phyloP scores from a whole-genome alignment of 2,329 filamentous ascomycete species.

The Dactylellina parvicollis region DNA sequence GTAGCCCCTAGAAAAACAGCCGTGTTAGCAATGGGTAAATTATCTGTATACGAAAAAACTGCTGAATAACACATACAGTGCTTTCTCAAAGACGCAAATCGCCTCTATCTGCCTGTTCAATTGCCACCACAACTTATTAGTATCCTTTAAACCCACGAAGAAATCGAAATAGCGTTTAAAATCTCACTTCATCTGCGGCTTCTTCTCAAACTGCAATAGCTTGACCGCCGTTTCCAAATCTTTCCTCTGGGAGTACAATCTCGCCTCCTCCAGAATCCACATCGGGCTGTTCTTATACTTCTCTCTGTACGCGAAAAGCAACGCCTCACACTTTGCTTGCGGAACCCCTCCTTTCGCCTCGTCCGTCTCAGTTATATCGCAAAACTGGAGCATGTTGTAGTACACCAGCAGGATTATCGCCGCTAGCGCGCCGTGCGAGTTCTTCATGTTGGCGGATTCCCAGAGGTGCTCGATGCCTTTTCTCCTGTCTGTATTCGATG shows the following conservation, averaged over 20 bases:
- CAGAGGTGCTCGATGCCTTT: conserved; percentile 86
- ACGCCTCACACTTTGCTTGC: conserved; percentile 70
- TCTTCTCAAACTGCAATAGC: conserved; percentile 69
- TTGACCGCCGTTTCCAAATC: conserved; percentile 74
- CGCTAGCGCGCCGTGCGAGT: conserved; percentile 91
- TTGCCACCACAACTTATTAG: no score
- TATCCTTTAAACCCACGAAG: not conserved
- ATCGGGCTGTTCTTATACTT: conserved; percentile 83
- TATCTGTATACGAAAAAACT: no score
- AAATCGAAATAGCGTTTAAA: not conserved
- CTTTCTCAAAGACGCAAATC: conserved; percentile 84
- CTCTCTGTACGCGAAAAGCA: conserved; percentile 77
- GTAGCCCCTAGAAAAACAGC: conserved; percentile 63
- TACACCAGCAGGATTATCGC: conserved; percentile 82
- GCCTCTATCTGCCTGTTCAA: conserved; percentile 75
- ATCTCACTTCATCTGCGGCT: conserved; percentile 74
- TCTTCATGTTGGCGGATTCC: conserved; percentile 84
- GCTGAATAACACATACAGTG: conserved; percentile 65
- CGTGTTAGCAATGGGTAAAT: conserved; percentile 27
- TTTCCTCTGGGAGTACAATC: conserved; percentile 75
- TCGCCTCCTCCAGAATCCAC: conserved; percentile 88
- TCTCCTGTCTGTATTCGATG: conserved; percentile 76
- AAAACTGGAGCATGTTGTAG: conserved; percentile 83
- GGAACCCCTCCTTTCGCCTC: conserved; percentile 76
- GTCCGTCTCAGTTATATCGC: conserved; percentile 79